Base-by-base conservation (phyloP, 1,284 basidiomycete genomes). In the Irpex lacteus region DNA sequence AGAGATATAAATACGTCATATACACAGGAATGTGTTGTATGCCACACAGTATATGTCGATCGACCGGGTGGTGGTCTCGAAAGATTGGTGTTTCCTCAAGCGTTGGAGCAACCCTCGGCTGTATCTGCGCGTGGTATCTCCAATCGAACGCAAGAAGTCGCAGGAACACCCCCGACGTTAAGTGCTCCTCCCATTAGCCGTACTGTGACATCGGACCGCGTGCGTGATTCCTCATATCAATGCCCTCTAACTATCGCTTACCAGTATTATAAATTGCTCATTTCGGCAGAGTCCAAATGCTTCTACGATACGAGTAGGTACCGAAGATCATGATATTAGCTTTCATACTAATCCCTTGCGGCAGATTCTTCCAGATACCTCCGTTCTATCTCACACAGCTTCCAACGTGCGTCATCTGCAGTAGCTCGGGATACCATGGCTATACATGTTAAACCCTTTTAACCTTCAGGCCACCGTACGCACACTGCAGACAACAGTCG, bases 21-120 rank as follows among this genome's bases (percentile, higher is more conserved):
- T 44, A 52, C 60, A 18, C 63, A 93, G 92, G 90, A 92, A 79
- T 94, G 91, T 69, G 91, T 94, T 26, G 82, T 90, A 62, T 94
- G 91, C 72, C 82, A 82, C 21, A 81, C 76, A 32, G 76, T 86
- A 21, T 94, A 91, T 73, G 70, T 85, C 26, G 80, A 82, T 32
- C 84, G 87, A 70, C 71, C 74, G 18, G 84, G 86, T 68, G 76
- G 76, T 63, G 87, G 84, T 52, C 77, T 80, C 68, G 82, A 83
- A 65, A 78, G 72, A 19, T 76, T 90, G 34, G 74, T 84, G 37
- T 75, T 77, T 32, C 68, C 77, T 26, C 70, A 69, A 34, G 15
- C 67, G 6, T 32, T 64, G 5, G 65, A 15, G 32, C 15, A 61
- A 21, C 54, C 56, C 11, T 32, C 54, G 32, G 32, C 19, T 13